Base-by-base conservation (phyloP, 192 early-diverging fungal genomes). In the Umbelopsis sp. region DNA sequence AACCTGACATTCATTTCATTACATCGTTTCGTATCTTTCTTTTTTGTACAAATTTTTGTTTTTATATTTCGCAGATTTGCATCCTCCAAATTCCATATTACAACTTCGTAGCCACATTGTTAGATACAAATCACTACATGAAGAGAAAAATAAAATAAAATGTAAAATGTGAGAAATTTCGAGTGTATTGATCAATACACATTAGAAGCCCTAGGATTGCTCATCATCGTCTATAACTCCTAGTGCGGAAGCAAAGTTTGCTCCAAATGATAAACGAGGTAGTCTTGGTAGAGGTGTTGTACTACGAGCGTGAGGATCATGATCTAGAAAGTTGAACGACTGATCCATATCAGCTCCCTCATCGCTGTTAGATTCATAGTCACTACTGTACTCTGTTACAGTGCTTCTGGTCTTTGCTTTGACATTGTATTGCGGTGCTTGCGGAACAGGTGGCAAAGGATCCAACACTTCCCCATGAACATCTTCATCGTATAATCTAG, bases 251-350 rank as follows among this genome's bases (percentile, higher is more conserved):
- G 56, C 67, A 50, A 77, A 69, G 16, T 50, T 53, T 1, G 41
- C 51, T 1, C 75, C 75, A 72, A 77, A 77, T 2, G 75, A 77
- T 26, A 77, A 34, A 7, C 75, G 41, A 4, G 75, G 75, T 49
- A 77, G n/a, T 49, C 53, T 65, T 14, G 75, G 75, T 32, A 62
- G 26, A 36, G 56, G 56, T 31, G 56, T 62, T n/a, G 17, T 26
- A 62, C 56, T 62, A 20, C 56, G 56, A 14, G 26, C 56, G 20
- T 62, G 56, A 17, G 75, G 66, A 3, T 38, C 62, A 66, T 44
- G 36, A 11, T 65, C 62, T 1, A 62, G 56, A 20, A 62, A 62
- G 17, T 32, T 62, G n/a, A 62, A 62, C 16, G 56, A 17, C 14
- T 20, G 56, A 14, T 62, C 56, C 12, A 34, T 20, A 7, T 62